Percentiles rank a stretch among this genome's conserved stretches.
Evolutionary conservation across 177 flowering plant species (phyloP).

Genomic region (Vitis hybrid): DNA sequence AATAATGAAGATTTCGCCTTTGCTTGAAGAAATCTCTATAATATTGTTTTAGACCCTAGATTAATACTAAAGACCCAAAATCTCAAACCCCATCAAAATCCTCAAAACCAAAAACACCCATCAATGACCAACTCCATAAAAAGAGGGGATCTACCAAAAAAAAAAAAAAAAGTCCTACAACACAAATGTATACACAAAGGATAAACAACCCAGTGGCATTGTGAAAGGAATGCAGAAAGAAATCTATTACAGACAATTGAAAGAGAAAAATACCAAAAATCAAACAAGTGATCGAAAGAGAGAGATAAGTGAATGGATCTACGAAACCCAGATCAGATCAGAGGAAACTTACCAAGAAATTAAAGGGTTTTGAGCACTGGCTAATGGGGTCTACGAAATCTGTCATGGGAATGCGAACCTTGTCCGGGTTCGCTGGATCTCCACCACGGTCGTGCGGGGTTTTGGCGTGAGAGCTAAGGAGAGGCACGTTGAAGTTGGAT

Average conservation of each 20-base stretch:
- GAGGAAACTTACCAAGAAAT: not conserved
- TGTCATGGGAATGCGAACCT: not conserved
- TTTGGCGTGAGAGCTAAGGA: slow-evolving; percentile 9
- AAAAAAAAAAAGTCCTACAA: not conserved
- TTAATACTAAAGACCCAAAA: not conserved
- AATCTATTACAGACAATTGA: not conserved
- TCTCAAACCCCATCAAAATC: not conserved
- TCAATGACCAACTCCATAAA: slow-evolving; percentile 1
- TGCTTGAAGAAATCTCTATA: no score
- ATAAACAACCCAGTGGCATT: not conserved
- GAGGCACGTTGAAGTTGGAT: not conserved
- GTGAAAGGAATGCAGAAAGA: not conserved
- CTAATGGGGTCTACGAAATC: not conserved
- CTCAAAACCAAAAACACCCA: not conserved
- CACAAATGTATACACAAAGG: not conserved
- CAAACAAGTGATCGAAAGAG: not conserved
- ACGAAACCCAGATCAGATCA: slow-evolving; percentile 8
- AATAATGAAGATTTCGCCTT: no score
- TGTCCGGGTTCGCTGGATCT: slow-evolving; percentile 13
- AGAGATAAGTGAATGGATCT: not conserved
- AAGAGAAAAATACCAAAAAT: not conserved
- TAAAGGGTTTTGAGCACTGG: not conserved
- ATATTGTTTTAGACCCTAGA: no score
- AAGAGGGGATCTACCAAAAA: not conserved
- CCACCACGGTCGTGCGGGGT: not conserved